Base-by-base conservation (phyloP, 106 monocot species). In the Amphibolis antarctica region DNA sequence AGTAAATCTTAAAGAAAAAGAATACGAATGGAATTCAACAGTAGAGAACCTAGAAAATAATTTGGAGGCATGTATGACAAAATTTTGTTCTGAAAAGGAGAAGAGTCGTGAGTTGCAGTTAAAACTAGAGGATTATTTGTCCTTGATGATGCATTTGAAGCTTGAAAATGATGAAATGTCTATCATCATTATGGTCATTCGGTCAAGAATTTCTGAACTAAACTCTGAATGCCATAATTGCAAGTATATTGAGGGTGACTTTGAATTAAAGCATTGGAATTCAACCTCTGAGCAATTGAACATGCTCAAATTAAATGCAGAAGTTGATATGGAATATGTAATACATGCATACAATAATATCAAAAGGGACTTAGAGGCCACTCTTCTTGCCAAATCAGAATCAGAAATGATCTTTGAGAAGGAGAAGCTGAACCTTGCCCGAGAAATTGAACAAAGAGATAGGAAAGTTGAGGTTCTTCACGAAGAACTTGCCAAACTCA, bases 81-180 rank as follows among this genome's bases (percentile, higher is more conserved):
- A 81, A 78, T 59, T 86, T 46, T 44, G 14, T 45, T 45, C 10
- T 45, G 83, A 73, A 59, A 75, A 84, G 53, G 47, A 65, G 25
- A 30, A 83, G 23, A 10, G 76, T 54, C 46, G 14, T 36, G 36
- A 72, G 10, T 60, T 96, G 20, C 72, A 82, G 64, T 42, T 20
- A 46, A 77, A 89, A 75, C 25, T 81, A 54, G 82, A 85, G 74
- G 59, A 24, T 24, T 24, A 46, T 27, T 15, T 75, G 64, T 73
- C 70, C 12, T 78, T 46, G 26, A 42, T 74, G 52, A 56, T 76
- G 60, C 80, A 77, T 24, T 73, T 79, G 54, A 83, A 67, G 42
- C 56, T 78, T 63, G 74, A 82, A 45, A 76, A 52, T 26, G 79
- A 85, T 54, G 88, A 83, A 76, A 59, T 74, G 10, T 71, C 46